phyloP scores from a whole-genome alignment of 495 filamentous ascomycete genomes.

The Cercophora newfieldiana region DNA sequence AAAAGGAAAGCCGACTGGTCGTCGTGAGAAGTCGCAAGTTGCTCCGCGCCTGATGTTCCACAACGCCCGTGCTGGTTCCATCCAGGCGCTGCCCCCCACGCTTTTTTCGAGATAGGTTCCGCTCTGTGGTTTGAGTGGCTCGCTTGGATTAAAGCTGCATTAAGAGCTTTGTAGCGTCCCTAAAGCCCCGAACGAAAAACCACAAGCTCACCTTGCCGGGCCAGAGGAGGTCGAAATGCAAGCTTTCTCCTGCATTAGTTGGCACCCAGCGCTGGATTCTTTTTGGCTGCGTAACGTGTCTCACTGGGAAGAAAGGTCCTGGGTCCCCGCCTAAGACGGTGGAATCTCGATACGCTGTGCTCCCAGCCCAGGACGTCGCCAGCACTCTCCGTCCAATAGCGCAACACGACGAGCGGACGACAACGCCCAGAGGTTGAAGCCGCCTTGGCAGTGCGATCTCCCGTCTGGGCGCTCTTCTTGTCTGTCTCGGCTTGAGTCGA shows the following conservation, averaged over 20 bases:
- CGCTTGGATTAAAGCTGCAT: slow-evolving; percentile 11
- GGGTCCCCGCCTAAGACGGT: background rate
- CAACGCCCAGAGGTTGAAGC: slow-evolving; percentile 8
- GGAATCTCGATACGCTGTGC: background rate
- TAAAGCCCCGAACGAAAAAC: background rate
- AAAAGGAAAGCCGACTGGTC: background rate
- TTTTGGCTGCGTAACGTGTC: background rate
- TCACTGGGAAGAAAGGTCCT: background rate
- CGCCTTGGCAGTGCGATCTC: slow-evolving; percentile 33
- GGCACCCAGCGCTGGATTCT: background rate
- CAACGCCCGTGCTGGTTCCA: background rate
- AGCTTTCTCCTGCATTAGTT: slow-evolving; percentile 1
- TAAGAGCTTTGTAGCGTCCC: background rate
- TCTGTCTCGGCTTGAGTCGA: slow-evolving; percentile 28
- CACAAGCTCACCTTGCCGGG: background rate
- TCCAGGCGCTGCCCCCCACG: slow-evolving; percentile 16
- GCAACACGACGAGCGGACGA: background rate
- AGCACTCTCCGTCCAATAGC: background rate
- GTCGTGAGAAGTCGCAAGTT: background rate
- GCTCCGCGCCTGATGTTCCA: background rate
- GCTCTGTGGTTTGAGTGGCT: slow-evolving; percentile 14
- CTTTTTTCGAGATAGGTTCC: slow-evolving; percentile 2
- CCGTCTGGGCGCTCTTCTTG: slow-evolving; percentile 30
- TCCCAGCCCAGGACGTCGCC: background rate
- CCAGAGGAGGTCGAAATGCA: background rate